Base-by-base conservation (phyloP, 768 basidiomycete genomes). In the Lentinula sp. region DNA sequence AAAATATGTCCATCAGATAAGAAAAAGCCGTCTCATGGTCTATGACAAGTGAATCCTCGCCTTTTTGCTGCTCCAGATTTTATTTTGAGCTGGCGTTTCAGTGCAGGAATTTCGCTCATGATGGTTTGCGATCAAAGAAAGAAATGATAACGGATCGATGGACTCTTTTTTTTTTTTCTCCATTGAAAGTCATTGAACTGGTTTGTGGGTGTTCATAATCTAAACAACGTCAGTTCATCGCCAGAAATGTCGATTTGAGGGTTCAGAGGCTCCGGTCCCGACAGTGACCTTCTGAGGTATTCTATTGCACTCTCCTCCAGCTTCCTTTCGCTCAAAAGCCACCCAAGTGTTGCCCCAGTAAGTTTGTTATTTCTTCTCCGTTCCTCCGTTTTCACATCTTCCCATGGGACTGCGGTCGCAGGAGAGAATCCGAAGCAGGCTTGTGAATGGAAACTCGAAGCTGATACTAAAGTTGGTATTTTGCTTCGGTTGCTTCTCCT, bases 41-140 rank as follows among this genome's bases (percentile, higher is more conserved):
- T 37, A 18, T 31, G 35, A 43, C 18, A 39, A 21, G 23, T 49
- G 31, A 55, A 13, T 48, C 65, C 75, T 66, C 65, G 92, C 91
- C 91, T 79, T 70, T 79, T 81, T 51, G 84, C 81, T 43, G 77
- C 82, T 32, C 84, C 85, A 5, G 84, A 67, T 75, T 91, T 92
- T 78, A 93, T 93, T 73, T 84, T 88, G 63, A 94, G 81, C 66
- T 91, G 89, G 57, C 83, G 81, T 55, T 79, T 79, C 53, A 85
- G 68, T 32, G 81, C 73, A 54, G 76, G 72, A 39, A 72, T 66
- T 64, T 85, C 82, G 67, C 73, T 80, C 82, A 84, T 85, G 39
- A 61, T 72, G 40, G 34, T 37, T 59, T 28, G 18, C n/a, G 40
- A 42, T 43, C 55, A 45, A 43, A 40, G 53, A 54, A 52, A 21